Percentiles rank a stretch among this genome's conserved stretches.
Conservation (phyloP, 78 protist genomes). For the Corallochytrium limacisporum region DNA sequence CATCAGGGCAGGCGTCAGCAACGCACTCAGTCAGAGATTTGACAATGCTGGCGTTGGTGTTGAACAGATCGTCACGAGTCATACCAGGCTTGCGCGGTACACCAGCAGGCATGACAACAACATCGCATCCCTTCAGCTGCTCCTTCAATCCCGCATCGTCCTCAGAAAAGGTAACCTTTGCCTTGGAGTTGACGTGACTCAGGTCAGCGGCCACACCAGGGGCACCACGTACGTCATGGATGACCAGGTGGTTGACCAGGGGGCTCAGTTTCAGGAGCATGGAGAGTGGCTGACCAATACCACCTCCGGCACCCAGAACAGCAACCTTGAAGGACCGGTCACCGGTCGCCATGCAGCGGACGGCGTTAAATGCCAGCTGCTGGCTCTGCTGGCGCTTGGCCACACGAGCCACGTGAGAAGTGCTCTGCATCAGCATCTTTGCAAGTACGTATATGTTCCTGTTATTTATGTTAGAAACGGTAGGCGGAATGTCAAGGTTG, state of each 20-base stretch:
- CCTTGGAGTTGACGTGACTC: slow-evolving; percentile 42
- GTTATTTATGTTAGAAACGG: too few species aligned
- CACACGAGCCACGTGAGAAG: too few species aligned
- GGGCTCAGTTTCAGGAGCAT: slow-evolving; percentile 40
- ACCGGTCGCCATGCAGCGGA: too few species aligned
- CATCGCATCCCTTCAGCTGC: slow-evolving; percentile 41
- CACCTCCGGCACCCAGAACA: slow-evolving; percentile 73
- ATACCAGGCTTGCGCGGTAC: slow-evolving; percentile 85
- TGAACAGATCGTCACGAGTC: slow-evolving; percentile 72
- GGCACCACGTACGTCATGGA: slow-evolving; percentile 52
- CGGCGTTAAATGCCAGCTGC: too few species aligned
- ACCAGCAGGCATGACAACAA: slow-evolving; percentile 69
- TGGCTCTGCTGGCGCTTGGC: too few species aligned
- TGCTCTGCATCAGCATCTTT: too few species aligned
- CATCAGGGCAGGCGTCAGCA: slow-evolving; percentile 62
- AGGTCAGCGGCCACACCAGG: slow-evolving; percentile 75
- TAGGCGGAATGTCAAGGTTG: too few species aligned
- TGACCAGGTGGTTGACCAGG: slow-evolving; percentile 28
- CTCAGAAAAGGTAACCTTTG: slow-evolving; percentile 9
- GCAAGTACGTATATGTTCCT: too few species aligned
- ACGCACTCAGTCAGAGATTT: slow-evolving; percentile 34
- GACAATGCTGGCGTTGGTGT: slow-evolving; percentile 62
- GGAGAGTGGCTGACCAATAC: slow-evolving; percentile 79
- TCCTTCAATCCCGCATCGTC: slow-evolving; percentile 20
- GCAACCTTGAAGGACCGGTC: too few species aligned